Base-by-base conservation (phyloP, 164 flowering plant species). In the Nymphaea colorata region DNA sequence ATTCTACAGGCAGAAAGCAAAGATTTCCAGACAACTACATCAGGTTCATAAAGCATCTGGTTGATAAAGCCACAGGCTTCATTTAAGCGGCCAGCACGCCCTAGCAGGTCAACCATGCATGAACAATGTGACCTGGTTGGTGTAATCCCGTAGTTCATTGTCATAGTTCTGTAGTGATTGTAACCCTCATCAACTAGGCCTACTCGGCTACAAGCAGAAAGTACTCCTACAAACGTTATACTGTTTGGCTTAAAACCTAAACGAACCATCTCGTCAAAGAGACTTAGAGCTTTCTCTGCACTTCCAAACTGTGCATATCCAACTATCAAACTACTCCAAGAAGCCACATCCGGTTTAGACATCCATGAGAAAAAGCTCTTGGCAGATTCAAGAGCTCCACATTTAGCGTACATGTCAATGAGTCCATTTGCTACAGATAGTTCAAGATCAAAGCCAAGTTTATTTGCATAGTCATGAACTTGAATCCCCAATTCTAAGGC, bases 361-460 rank as follows among this genome's bases (percentile, higher is more conserved):
- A 84, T 79, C 70, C 77, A 80, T 71, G 60, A 41, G 70, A 89
- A 89, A 17, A 69, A 83, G 4, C 16, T 71, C 71, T 55, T 77
- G 36, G 89, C 86, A 72, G 70, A 83, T 66, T 74, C 70, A 45
- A 85, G 75, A 42, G 73, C 68, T 67, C 83, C 85, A 74, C 87
- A 84, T 75, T 85, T 87, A 42, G 90, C 87, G 79, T 88, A 88
- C 91, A 88, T 81, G 78, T 86, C 85, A 70, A 47, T 47, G 41
- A 85, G 65, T 43, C 82, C 82, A 74, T 86, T 88, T 4, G 72
- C 53, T 51, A 86, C 76, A 6, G 79, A 72, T 47, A 68, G 70
- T 65, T 81, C 82, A 43, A 43, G 15, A 60, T 70, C 69, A 4
- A 84, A 73, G 51, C 87, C 95, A 42, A 68, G 67, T 77, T 83